Percentiles rank a stretch among this genome's conserved stretches.
These are phyloP conservation scores for Sporobolomyces roseus DNA, from an alignment of 768 basidiomycete genomes.

Conservation along the genomic window DNA sequence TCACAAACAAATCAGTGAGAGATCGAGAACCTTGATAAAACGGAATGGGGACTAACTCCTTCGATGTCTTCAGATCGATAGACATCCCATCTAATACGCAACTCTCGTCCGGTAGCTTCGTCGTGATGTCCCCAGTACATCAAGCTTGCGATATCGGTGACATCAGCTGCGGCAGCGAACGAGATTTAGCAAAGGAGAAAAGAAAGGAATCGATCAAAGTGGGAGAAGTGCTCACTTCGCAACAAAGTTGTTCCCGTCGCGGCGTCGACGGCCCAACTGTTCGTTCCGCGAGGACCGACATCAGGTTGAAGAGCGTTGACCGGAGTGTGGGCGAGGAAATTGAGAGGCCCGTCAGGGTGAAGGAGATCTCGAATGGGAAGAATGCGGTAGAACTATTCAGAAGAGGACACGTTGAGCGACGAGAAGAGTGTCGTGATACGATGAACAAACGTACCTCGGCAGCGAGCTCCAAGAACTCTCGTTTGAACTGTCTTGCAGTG, in stretches of 20 bases:
- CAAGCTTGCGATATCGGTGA: constrained; percentile 12
- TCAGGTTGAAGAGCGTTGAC: constrained; percentile 21
- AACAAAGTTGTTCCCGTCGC: constrained; percentile 19
- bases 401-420: rapidly evolving
- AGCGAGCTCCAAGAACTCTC: constrained; percentile 12
- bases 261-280: constrained; percentile 31
- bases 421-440: background rate
- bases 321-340: constrained; percentile 32
- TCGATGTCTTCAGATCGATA: constrained; percentile 11
- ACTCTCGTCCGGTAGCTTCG: constrained; percentile 5
- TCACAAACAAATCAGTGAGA: background rate
- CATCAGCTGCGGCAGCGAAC: constrained; percentile 18
- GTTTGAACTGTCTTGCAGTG: background rate
- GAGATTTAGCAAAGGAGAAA: background rate
- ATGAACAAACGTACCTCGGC: constrained; percentile 2
- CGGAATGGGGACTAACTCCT: background rate
- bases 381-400: constrained; percentile 10
- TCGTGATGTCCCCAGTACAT: constrained; percentile 28
- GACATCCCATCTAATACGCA: constrained; percentile 33
- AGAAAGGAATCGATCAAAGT: background rate
- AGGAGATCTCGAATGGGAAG: constrained; percentile 27
- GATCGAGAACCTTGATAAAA: background rate
- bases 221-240: constrained; percentile 13
- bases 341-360: constrained; percentile 30
- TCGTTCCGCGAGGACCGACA: background rate